phyloP scores from a whole-genome alignment of 2,329 filamentous ascomycete species.

The Aspergillus quadricinctus region DNA sequence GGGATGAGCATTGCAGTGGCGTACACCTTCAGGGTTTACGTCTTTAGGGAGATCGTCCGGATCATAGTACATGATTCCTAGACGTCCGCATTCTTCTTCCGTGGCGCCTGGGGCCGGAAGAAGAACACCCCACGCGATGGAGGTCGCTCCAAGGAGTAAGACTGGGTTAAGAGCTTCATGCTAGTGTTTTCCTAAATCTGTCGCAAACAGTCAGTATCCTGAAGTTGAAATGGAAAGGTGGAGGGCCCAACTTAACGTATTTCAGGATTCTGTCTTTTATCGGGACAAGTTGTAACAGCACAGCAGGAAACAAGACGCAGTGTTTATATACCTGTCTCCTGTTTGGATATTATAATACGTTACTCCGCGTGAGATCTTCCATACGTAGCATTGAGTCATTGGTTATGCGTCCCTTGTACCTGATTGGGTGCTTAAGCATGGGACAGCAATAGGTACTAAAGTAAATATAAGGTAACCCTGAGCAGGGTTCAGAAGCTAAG shows the following conservation, averaged over 20 bases:
- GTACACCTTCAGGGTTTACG: background rate
- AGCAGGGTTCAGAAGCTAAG: background rate
- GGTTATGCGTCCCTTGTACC: background rate
- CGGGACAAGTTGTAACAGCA: background rate
- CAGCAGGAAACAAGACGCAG: background rate
- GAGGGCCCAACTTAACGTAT: background rate
- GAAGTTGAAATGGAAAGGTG: background rate
- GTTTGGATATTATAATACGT: background rate
- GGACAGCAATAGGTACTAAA: background rate
- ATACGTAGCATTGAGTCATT: background rate
- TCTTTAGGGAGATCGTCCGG: conserved; percentile 3
- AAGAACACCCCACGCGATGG: background rate
- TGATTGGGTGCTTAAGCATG: background rate
- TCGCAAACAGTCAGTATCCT: background rate
- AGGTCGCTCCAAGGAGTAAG: background rate
- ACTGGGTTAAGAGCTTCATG: background rate
- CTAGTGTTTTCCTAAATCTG: background rate
- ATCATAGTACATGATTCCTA: conserved; percentile 3
- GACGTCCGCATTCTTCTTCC: background rate
- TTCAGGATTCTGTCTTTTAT: too few relatives aligned
- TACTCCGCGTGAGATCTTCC: too few relatives aligned
- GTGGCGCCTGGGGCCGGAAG: background rate
- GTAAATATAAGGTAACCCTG: background rate
- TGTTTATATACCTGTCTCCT: background rate
- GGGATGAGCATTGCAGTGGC: conserved; percentile 2